Evolutionary conservation across 1,284 basidiomycete genomes (phyloP).

Genomic region (Farysia itapuensis): DNA sequence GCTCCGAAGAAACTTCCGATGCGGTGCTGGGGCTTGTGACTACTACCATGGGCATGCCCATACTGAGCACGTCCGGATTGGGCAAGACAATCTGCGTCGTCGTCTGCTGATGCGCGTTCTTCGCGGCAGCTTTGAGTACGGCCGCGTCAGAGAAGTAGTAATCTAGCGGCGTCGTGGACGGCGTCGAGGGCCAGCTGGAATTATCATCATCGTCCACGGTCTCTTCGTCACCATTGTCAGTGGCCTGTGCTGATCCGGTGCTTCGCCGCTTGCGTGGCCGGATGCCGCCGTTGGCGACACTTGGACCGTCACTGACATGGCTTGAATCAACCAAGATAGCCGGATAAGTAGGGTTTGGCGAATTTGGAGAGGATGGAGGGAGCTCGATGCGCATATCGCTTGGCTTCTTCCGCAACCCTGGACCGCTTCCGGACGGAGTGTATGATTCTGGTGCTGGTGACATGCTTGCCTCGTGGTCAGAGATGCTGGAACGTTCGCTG

Average conservation of each 20-base stretch:
- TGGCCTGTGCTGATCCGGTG: conserved; percentile 13
- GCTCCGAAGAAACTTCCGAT: conserved; percentile 27
- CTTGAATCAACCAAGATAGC: conserved; percentile 30
- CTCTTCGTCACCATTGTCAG: conserved; percentile 12
- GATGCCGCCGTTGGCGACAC: conserved; percentile 1
- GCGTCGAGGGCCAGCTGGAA: conserved; percentile 38
- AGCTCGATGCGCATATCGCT: conserved; percentile 30
- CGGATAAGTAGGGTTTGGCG: no score
- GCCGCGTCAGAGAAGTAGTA: conserved; percentile 19
- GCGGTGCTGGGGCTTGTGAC: conserved; percentile 33
- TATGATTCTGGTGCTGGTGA: not conserved
- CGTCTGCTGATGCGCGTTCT: conserved; percentile 13
- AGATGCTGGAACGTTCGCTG: conserved; percentile 19
- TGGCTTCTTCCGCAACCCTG: conserved; percentile 1
- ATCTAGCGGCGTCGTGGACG: conserved; percentile 31
- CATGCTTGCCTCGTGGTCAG: conserved; percentile 13
- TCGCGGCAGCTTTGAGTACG: not conserved
- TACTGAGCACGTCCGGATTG: conserved; percentile 6
- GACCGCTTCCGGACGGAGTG: not conserved
- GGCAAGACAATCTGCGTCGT: conserved; percentile 23
- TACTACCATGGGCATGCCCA: conserved; percentile 33
- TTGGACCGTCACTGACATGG: conserved; percentile 19
- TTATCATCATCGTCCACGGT: conserved; percentile 19
- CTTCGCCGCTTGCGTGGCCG: conserved; percentile 9
- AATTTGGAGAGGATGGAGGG: conserved; percentile 18